A percentile compares a stretch with the other conserved stretches of the same genome.
Conservation (phyloP, 208 protist species). For the Leishmania tropica region DNA sequence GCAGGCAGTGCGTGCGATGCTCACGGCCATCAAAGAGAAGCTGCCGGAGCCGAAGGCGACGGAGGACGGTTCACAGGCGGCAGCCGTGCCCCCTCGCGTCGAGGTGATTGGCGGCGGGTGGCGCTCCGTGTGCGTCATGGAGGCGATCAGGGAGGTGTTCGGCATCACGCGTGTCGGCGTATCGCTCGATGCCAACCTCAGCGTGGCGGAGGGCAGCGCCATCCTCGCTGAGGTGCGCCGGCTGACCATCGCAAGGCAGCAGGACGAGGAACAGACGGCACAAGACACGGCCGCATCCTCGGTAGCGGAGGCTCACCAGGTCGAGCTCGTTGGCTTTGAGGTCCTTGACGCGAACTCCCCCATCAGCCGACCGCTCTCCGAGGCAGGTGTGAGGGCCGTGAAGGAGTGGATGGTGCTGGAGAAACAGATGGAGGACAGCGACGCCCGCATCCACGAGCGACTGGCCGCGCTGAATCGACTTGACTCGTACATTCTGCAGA, state of each 20-base stretch:
- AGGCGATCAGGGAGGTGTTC: constrained; percentile 50
- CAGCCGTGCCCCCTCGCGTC: constrained; percentile 35
- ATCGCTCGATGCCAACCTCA: constrained; percentile 63
- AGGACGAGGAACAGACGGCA: constrained; percentile 19
- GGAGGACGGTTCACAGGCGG: constrained; percentile 3
- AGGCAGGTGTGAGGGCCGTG: constrained; percentile 29
- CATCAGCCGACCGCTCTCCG: constrained; percentile 27
- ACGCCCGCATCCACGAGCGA: constrained; percentile 52
- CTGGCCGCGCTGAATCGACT: constrained; percentile 62
- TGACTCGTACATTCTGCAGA: constrained; percentile 66
- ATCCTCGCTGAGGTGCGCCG: constrained; percentile 45
- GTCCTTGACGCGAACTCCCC: constrained; percentile 20
- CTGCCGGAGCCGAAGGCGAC: constrained; percentile 6
- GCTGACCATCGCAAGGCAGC: constrained; percentile 3
- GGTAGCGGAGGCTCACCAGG: constrained; percentile 34
- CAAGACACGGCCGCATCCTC: not conserved
- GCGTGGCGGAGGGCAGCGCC: constrained; percentile 69
- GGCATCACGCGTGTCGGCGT: constrained; percentile 45
- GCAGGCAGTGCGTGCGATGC: constrained; percentile 38
- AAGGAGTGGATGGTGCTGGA: constrained; percentile 39
- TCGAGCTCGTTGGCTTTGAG: constrained; percentile 45
- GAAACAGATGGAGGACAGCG: constrained; percentile 33
- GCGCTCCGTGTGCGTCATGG: constrained; percentile 55
- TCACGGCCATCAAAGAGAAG: constrained; percentile 33
- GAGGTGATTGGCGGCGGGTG: constrained; percentile 81